Evolutionary conservation across 257 asterid genomes (phyloP), one percentile per base, ranked within the genome.

Genomic region (Nicotiana attenuata): DNA sequence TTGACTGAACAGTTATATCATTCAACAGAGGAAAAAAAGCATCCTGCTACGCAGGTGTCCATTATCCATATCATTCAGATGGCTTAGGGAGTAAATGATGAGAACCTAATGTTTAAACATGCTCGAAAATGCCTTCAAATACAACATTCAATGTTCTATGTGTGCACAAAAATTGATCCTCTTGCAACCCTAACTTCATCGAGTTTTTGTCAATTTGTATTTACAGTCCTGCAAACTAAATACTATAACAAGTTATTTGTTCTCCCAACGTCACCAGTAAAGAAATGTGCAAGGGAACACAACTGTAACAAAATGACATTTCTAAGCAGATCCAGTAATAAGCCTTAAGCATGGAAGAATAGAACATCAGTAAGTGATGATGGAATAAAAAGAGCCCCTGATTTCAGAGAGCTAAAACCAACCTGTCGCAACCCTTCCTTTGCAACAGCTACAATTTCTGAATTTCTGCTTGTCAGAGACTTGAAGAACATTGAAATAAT

Each of bases 401-500:
- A 82, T 69, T 76, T 76, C 82, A 67, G 22, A 20, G 31, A 65
- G 63, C 35, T 65, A 24, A 80, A 65, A 83, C 86, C 75, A 73
- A 96, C 99, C 99, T 96, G 99, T 81, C 99, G 93, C 77, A 96
- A 87, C 82, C 99, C 99, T 89, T 96, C 99, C 93, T 96, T 96
- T 24, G 98, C 97, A 88, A 96, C 99, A 76, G 98, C 93, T 81
- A 96, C 98, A 88, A 93, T 94, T 91, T 96, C 98, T 78, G 97
- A 85, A 66, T 90, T 93, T 82, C 91, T 89, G 88, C 98, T 94
- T 9, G 99, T 96, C 88, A 96, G 86, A 38, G 98, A 94, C 92
- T 96, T 96, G 91, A 96, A 96, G 90, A 96, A 96, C 99, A 96
- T 96, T 52, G 97, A 93, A 82, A 94, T 96, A 80, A 96, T 88